These are phyloP conservation scores for Penicillium arizonense DNA, from an alignment of 495 filamentous ascomycete species.

Conservation along the genomic window DNA sequence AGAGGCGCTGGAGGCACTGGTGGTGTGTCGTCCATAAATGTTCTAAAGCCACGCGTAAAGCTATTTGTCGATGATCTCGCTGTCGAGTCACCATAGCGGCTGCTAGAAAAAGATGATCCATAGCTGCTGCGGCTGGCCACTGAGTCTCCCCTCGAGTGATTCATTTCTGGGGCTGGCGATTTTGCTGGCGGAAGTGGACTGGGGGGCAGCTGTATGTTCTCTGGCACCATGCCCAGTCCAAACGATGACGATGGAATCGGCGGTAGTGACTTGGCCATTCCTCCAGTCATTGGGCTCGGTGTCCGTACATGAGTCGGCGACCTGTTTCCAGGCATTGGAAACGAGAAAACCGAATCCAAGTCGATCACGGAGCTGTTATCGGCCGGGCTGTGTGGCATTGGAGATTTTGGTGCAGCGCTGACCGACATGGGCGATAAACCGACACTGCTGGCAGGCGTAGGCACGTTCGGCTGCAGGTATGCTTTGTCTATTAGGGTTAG, in stretches of 20 bases:
- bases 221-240: conserved; percentile 13
- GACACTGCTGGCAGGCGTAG: conserved; percentile 58
- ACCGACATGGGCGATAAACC: conserved; percentile 55
- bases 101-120: conserved; percentile 43
- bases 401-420: conserved; percentile 37
- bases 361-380: conserved; percentile 35
- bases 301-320: conserved; percentile 25
- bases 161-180: conserved; percentile 6
- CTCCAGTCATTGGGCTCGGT: conserved; percentile 23
- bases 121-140: conserved; percentile 46
- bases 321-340: conserved; percentile 50
- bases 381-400: conserved; percentile 45
- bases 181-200: conserved; percentile 27
- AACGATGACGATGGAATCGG: conserved; percentile 16
- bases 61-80: conserved; percentile 42
- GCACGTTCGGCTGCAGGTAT: conserved; percentile 55
- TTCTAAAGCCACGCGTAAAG: conserved; percentile 29
- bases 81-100: conserved; percentile 37
- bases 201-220: conserved; percentile 25
- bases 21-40: conserved; percentile 37
- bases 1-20: conserved; percentile 35
- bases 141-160: conserved; percentile 33
- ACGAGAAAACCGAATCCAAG: conserved; percentile 63
- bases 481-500: conserved; percentile 55
- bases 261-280: conserved; percentile 15